Evolutionary conservation across 2,329 filamentous ascomycete genomes (phyloP), one percentile per base, ranked within the genome.

Genomic region (Cryphonectria nitschkei): DNA sequence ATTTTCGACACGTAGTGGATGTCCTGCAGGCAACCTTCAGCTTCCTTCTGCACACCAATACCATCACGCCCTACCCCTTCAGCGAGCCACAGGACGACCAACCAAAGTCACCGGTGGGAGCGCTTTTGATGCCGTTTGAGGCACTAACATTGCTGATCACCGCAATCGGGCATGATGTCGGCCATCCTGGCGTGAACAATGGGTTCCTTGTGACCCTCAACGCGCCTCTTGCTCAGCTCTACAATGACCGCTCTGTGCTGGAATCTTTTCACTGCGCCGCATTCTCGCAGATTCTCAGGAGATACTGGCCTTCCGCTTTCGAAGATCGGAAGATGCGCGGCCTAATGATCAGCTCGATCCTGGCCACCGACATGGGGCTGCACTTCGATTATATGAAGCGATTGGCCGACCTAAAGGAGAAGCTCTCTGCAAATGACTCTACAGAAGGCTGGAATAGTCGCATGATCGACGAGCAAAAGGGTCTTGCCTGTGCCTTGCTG

Each of bases 201-300:
- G 94, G 95, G 41, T 99, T 99, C 78, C 85, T 99, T 6, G 90
- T 97, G 26, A 94, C 93, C 43, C 87, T 98, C 43, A 97, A 98
- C 78, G 93, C 96, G 26, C 95, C 96, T 1, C 84, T 99, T 39
- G 96, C 96, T 16, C 95, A 98, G 80, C 85, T 98, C 19, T 99
- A 98, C 84, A 98, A 98, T 78, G 96, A 99, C 80, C 93, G 93
- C 69, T 98, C 96, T 0, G 96, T 99, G 22, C 86, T 99, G 52
- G 96, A 99, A 81, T 97, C 95, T 0, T 99, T 98, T 77, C 96
- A 99, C 79, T 98, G 96, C 78, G 96, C 96, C 0, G 96, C 96
- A 2, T 99, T 95, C 77, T 98, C 95, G 0, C 96, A 98, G 78
- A 97, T 99, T 54, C 87, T 99, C 58, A 92, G 95, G 65, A 89